Conservation (phyloP, 2,329 filamentous ascomycete species). For the Colletotrichum melonis region DNA sequence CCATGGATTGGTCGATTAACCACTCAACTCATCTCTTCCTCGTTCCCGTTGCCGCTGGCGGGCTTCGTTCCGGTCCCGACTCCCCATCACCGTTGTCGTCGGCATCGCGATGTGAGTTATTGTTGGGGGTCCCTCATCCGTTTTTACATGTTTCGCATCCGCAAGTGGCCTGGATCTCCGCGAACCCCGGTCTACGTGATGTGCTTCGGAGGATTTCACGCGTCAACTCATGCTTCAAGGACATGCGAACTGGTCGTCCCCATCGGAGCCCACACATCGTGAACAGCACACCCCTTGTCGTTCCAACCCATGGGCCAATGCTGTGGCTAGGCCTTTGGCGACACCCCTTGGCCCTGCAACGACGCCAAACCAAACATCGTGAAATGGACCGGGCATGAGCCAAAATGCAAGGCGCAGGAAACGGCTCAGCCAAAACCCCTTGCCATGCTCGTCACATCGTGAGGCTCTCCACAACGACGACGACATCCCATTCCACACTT, state of each 20-base stretch:
- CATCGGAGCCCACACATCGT: constrained; percentile 1
- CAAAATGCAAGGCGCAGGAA: not conserved
- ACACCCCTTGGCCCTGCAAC: not conserved
- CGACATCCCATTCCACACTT: not conserved
- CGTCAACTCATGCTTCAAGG: not conserved
- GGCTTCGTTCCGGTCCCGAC: not conserved
- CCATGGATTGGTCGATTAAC: not conserved
- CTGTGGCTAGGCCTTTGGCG: not conserved
- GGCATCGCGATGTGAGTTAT: not conserved
- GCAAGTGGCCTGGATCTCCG: not conserved
- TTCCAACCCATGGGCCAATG: not conserved
- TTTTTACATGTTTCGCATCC: not conserved
- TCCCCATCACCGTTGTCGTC: not conserved
- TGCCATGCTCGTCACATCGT: not conserved
- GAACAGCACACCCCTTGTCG: not conserved
- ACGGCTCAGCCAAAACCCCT: not conserved
- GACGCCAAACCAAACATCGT: not conserved
- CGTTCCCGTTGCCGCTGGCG: constrained; percentile 4
- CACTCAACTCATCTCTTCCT: constrained; percentile 3
- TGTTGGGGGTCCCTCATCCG: not conserved
- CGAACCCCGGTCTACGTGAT: not conserved
- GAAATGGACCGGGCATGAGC: not conserved
- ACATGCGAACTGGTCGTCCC: constrained; percentile 2
- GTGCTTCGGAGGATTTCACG: constrained; percentile 1
- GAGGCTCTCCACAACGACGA: constrained; percentile 9